These are phyloP conservation scores for Leccinum imitatum DNA, from an alignment of 768 basidiomycete species.

Conservation along the genomic window DNA sequence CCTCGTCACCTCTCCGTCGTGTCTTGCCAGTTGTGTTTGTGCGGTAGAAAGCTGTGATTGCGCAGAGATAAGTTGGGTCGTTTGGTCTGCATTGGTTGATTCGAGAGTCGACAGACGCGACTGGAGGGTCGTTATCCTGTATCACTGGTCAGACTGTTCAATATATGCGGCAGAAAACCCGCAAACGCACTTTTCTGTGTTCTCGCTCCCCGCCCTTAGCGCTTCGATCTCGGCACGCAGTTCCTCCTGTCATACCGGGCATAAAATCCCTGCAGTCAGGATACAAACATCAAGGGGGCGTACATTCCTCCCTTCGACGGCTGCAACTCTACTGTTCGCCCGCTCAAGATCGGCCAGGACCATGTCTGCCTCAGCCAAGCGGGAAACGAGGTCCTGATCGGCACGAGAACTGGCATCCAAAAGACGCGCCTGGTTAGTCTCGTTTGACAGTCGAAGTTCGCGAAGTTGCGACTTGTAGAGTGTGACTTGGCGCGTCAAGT, in stretches of 20 bases:
- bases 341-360: slow-evolving; percentile 91
- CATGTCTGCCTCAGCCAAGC: slow-evolving; percentile 93
- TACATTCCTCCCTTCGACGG: slow-evolving; percentile 92
- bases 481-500: slow-evolving; percentile 88
- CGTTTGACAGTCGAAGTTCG: slow-evolving; percentile 87
- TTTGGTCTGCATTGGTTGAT: slow-evolving; percentile 37
- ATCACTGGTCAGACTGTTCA: not conserved
- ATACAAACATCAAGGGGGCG: slow-evolving; percentile 17
- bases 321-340: slow-evolving; percentile 91
- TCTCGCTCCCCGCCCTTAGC: slow-evolving; percentile 75
- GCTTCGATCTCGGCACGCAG: slow-evolving; percentile 93
- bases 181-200: slow-evolving; percentile 60
- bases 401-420: slow-evolving; percentile 89
- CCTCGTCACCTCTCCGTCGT: slow-evolving; percentile 16
- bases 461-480: slow-evolving; percentile 85
- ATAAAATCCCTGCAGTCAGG: not conserved
- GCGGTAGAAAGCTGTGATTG: slow-evolving; percentile 21
- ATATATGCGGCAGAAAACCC: not conserved
- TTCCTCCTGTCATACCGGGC: slow-evolving; percentile 61
- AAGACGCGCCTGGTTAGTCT: slow-evolving; percentile 89
- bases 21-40: slow-evolving; percentile 21
- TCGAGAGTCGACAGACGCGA: slow-evolving; percentile 74
- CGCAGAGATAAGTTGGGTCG: slow-evolving; percentile 12
- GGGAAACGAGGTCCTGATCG: slow-evolving; percentile 90
- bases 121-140: slow-evolving; percentile 48